Percentiles rank a stretch among this genome's conserved stretches.
These are phyloP conservation scores for Citrus sinensis DNA, from an alignment of 345 rosid genomes.

Conservation along the genomic window DNA sequence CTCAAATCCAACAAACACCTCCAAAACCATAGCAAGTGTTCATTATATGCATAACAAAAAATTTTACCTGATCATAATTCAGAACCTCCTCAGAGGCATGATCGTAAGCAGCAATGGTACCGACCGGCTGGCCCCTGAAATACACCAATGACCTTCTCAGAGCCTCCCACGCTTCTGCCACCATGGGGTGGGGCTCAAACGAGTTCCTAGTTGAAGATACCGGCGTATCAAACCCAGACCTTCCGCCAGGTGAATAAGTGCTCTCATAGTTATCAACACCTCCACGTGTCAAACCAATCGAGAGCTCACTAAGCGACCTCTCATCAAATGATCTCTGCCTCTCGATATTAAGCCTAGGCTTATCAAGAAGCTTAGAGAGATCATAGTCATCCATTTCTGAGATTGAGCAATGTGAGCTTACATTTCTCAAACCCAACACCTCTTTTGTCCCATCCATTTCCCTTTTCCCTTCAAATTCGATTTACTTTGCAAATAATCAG, in stretches of 20 bases:
- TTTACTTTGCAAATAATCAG: slow-evolving; percentile 12
- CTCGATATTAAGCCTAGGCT: slow-evolving; percentile 84
- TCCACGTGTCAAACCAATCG: slow-evolving; percentile 54
- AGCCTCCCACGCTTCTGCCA: slow-evolving; percentile 97
- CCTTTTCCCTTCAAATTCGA: slow-evolving; percentile 21
- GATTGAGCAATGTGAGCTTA: slow-evolving; percentile 75
- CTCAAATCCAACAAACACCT: neutral
- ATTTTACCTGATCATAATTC: slow-evolving; percentile 89
- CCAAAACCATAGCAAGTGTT: neutral
- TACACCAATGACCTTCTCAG: slow-evolving; percentile 71
- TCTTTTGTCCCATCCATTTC: slow-evolving; percentile 61
- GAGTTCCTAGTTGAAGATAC: slow-evolving; percentile 78
- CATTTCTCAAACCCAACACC: slow-evolving; percentile 55
- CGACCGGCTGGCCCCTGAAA: slow-evolving; percentile 82
- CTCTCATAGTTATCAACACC: slow-evolving; percentile 51
- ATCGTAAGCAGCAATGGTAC: slow-evolving; percentile 86
- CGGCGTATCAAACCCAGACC: slow-evolving; percentile 77
- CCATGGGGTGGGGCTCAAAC: slow-evolving; percentile 94
- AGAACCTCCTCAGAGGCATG: slow-evolving; percentile 96
- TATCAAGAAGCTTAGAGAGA: slow-evolving; percentile 75
- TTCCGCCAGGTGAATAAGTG: slow-evolving; percentile 57
- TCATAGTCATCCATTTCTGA: slow-evolving; percentile 73
- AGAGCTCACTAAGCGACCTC: slow-evolving; percentile 89
- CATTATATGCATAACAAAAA: neutral
- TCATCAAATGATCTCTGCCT: slow-evolving; percentile 91